Evolutionary conservation across 441 rosid species (phyloP), one percentile per base, ranked within the genome.

Genomic region (Gossypium schwendimanii): DNA sequence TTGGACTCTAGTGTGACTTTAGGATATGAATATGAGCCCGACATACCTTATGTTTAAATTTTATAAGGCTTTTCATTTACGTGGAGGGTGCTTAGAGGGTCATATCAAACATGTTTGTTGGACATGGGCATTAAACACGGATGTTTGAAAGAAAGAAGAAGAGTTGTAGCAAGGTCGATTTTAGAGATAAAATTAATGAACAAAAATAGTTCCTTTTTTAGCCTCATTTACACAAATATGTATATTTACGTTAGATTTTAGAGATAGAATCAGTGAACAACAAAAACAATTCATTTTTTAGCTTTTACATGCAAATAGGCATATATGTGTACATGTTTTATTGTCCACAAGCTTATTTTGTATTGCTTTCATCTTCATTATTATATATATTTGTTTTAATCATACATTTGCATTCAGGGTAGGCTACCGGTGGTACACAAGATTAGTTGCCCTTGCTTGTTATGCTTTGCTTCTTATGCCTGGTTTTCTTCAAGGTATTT

Each of bases 401-500:
- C 78, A 73, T 75, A 70, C 68, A 71, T 82, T 76, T 81, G 73
- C 62, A 59, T 87, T 78, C 97, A 94, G 98, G 97, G 74, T 95
- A 87, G 99, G 99, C 78, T 95, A 86, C 74, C 87, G 91, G 64
- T 89, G 94, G 92, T 85, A 88, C 26, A 80, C 83, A 41, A 85
- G 84, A 73, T 81, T 88, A 49, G 71, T 79, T 60, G 91, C 83
- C 44, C 92, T 89, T 73, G 77, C 75, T 54, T 70, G 77, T 62
- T 89, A 89, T 81, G 89, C 89, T 50, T 55, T 82, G 74, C 81
- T 88, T 64, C 97, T 95, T 61, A 80, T 88, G 94, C 98, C 99
- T 7, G 98, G 99, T n/a, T 91, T 95, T 81, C 83, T 95, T 77
- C 96, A 89, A 91, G 99, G 99, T 92, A 24, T 24, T 59, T 61